Percentiles rank a stretch among this genome's conserved stretches.
Conservation (phyloP, 2,329 filamentous ascomycete species). For the Aspergillus texensis region DNA sequence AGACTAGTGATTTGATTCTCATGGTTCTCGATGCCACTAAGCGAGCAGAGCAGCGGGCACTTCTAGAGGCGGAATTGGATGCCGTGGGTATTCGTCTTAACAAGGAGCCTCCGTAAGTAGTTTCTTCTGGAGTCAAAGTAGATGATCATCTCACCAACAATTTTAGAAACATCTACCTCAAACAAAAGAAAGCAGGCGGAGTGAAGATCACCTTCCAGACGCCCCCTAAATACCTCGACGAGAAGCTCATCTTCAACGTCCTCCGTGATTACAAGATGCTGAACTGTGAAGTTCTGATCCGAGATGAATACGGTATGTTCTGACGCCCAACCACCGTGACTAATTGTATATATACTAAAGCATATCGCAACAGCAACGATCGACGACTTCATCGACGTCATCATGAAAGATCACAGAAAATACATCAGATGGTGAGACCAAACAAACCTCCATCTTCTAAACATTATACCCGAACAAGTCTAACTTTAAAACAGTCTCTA, state of each 20-base stretch:
- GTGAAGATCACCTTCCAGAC: slow-evolving; percentile 98
- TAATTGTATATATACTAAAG: background rate
- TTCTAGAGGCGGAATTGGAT: slow-evolving; percentile 90
- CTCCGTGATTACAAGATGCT: slow-evolving; percentile 98
- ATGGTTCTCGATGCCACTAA: slow-evolving; percentile 99
- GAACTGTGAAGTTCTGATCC: slow-evolving; percentile 93
- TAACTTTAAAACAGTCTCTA: slow-evolving; percentile 64
- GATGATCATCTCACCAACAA: background rate
- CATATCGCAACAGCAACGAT: slow-evolving; percentile 68
- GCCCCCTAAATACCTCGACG: slow-evolving; percentile 87
- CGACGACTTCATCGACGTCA: slow-evolving; percentile 98
- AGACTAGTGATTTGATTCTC: slow-evolving; percentile 91
- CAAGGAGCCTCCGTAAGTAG: slow-evolving; percentile 76
- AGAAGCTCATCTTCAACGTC: slow-evolving; percentile 98
- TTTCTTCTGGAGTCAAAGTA: background rate
- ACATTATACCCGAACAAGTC: background rate
- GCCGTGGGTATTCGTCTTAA: slow-evolving; percentile 94
- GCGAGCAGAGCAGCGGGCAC: slow-evolving; percentile 84
- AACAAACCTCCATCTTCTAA: no score
- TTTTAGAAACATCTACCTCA: slow-evolving; percentile 89
- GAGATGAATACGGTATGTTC: slow-evolving; percentile 75
- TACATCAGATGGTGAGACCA: slow-evolving; percentile 75
- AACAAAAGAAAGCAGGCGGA: slow-evolving; percentile 90
- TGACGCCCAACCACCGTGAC: no score
- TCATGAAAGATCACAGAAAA: slow-evolving; percentile 98